A percentile compares a stretch with the other conserved stretches of the same genome.
Conservation (phyloP, 352 stramenopile species). For the Globisporangium carolinianum region DNA sequence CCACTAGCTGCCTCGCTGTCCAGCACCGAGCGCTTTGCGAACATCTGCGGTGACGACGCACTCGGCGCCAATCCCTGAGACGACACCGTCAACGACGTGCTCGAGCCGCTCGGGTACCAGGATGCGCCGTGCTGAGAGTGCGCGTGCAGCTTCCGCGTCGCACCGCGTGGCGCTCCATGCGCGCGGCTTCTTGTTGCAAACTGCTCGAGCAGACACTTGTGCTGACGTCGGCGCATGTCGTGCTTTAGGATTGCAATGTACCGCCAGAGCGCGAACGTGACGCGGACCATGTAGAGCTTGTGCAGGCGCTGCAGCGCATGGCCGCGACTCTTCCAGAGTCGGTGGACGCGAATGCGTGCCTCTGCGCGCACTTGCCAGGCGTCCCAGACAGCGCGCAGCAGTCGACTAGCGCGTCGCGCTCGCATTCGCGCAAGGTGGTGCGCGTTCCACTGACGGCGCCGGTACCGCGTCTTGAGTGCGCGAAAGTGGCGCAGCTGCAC, state of each 20-base stretch:
- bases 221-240: constrained; percentile 33
- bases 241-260: constrained; percentile 54
- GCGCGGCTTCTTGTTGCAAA: constrained; percentile 1
- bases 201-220: constrained; percentile 26
- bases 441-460: constrained; percentile 22
- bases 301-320: constrained; percentile 50
- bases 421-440: constrained; percentile 20
- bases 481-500: constrained; percentile 51
- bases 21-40: too few species aligned
- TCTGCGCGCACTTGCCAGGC: constrained; percentile 24
- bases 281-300: constrained; percentile 49
- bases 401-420: constrained; percentile 17
- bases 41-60: too few species aligned
- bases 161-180: constrained; percentile 1
- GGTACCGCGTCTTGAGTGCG: constrained; percentile 29
- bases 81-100: not conserved
- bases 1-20: too few species aligned
- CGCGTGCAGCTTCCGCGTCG: constrained; percentile 3
- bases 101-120: not conserved
- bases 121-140: constrained; percentile 9
- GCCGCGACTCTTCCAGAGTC: constrained; percentile 37
- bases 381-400: constrained; percentile 20
- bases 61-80: not conserved
- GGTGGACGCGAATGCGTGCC: constrained; percentile 18
- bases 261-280: constrained; percentile 48